Evolutionary conservation across 2,329 filamentous ascomycete genomes (phyloP), one percentile per base, ranked within the genome.

Genomic region (Clonostachys rhizophaga): DNA sequence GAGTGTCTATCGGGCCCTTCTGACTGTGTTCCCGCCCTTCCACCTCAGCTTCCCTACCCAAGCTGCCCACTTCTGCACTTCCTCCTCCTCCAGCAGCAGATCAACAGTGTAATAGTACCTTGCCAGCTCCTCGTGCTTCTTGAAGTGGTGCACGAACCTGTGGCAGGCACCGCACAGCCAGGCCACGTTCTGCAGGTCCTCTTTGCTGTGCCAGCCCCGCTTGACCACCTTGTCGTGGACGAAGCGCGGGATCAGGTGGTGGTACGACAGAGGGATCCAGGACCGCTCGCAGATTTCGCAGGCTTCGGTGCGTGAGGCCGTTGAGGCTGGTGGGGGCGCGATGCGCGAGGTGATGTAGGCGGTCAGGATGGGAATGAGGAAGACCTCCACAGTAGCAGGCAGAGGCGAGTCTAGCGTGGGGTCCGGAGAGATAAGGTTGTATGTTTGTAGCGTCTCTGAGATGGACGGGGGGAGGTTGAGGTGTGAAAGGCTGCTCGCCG

Each of bases 161-260:
- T 95, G 90, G 58, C 90, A 95, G 3, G 89, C 86, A 44, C 89
- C 75, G 65, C 90, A 95, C 54, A 95, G 66, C 89, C 89, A 95
- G 12, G 90, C 89, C 17, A 94, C 90, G 60, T 83, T 90, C 57
- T 88, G 82, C 63, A 95, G 63, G 66, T 83, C 79, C 63, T 88
- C 87, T 52, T 83, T 80, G 5, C 78, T 76, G 69, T 91, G 87
- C 89, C 89, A 95, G 2, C 86, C 86, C 40, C 88, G 74, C 71
- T 87, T 89, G 37, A 89, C 62, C 5, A 80, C 88, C 61, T 90
- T 89, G 8, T 78, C 83, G 64, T 95, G 89, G 49, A 89, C 83
- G 40, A 79, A 78, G 39, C 82, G 78, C n/a, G 90, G 90, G 46
- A 95, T 91, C 40, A 95, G 70, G 67, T 95, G 90, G 60, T 95